These are phyloP conservation scores for Xylaria sp. DNA, from an alignment of 2,329 filamentous ascomycete genomes.

Conservation along the genomic window DNA sequence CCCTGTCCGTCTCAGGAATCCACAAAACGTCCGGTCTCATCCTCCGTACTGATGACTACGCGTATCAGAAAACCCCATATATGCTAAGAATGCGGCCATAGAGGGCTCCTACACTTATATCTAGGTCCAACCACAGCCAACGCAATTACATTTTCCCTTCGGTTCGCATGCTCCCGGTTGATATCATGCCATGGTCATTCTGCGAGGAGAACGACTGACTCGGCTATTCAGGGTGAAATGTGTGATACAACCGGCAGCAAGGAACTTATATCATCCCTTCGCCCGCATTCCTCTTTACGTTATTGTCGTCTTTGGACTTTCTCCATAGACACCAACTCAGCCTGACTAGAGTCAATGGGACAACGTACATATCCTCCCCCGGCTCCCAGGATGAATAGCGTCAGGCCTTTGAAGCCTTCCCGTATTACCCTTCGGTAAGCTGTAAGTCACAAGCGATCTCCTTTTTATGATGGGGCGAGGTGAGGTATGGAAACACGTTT, in stretches of 20 bases:
- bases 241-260: not conserved
- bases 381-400: not conserved
- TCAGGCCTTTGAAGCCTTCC: not conserved
- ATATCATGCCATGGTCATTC: not conserved
- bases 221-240: not conserved
- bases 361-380: not conserved
- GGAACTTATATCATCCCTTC: not conserved
- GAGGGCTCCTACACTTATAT: not conserved
- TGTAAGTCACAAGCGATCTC: not conserved
- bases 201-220: not conserved
- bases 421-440: not conserved
- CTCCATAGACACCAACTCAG: not conserved
- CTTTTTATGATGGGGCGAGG: too few species aligned
- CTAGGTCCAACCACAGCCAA: conserved; percentile 2
- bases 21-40: conserved; percentile 1
- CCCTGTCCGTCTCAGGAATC: conserved; percentile 5
- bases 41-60: conserved; percentile 5
- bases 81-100: not conserved
- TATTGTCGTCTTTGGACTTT: not conserved
- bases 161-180: conserved; percentile 2
- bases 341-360: not conserved
- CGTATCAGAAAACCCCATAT: conserved; percentile 9
- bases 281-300: not conserved
- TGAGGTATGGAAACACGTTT: not conserved
- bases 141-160: not conserved